These are phyloP conservation scores for Eimeria brunetti DNA, from an alignment of 169 alveolate genomes.

Conservation along the genomic window DNA sequence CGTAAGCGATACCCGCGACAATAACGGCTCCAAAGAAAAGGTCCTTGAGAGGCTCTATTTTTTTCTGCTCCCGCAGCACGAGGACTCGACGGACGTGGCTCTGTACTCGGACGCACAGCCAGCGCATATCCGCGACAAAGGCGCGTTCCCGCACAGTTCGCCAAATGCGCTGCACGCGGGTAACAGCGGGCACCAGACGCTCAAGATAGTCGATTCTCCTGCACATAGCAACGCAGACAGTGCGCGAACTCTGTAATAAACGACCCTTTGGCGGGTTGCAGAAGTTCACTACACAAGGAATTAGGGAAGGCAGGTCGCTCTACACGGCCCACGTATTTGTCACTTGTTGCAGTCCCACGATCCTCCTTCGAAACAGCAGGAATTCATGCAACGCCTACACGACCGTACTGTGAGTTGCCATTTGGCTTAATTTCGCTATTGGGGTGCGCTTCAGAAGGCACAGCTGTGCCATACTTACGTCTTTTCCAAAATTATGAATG, in stretches of 20 bases:
- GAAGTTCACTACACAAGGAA: not conserved
- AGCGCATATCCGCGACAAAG: conserved; percentile 69
- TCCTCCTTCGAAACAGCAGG: not conserved
- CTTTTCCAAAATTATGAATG: conserved; percentile 67
- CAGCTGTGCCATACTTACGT: conserved; percentile 11
- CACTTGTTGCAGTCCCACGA: not conserved
- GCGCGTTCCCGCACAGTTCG: conserved; percentile 73
- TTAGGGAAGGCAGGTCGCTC: not conserved
- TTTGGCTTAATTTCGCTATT: not conserved
- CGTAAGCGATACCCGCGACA: conserved; percentile 6
- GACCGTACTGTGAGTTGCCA: not conserved
- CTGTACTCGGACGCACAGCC: conserved; percentile 70
- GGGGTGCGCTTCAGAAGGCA: not conserved
- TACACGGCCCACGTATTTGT: not conserved
- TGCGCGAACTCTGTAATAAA: not conserved
- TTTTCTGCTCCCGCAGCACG: not conserved
- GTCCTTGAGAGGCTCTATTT: not conserved
- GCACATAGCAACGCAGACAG: conserved; percentile 1
- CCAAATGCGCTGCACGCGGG: conserved; percentile 71
- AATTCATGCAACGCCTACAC: not conserved
- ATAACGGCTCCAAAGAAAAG: conserved; percentile 68
- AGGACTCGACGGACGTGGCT: conserved; percentile 66
- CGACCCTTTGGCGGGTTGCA: not conserved
- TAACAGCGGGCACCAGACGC: conserved; percentile 69
- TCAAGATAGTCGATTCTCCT: conserved; percentile 65